Conservation (phyloP, 129 eudicot genomes). For the Flaveria ramosissima region DNA sequence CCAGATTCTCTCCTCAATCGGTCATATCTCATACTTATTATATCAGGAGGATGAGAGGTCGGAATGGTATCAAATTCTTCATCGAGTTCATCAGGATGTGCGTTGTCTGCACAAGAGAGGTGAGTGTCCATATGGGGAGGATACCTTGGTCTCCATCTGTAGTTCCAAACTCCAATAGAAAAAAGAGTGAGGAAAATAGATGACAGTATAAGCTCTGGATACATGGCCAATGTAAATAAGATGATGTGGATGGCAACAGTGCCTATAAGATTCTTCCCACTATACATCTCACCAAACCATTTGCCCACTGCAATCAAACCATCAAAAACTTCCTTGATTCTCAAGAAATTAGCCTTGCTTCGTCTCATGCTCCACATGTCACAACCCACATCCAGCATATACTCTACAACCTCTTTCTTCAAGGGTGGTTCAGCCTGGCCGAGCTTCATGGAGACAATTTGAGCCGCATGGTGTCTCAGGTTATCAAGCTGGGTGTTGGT, state of each 20-base stretch:
- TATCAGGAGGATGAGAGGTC: slow-evolving; percentile 35
- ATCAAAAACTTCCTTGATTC: slow-evolving; percentile 31
- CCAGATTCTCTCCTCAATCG: slow-evolving; percentile 41
- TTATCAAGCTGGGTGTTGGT: slow-evolving; percentile 40
- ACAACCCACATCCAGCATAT: slow-evolving; percentile 44
- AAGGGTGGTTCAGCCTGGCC: slow-evolving; percentile 42
- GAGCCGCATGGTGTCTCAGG: slow-evolving; percentile 41
- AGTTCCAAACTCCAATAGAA: slow-evolving; percentile 44
- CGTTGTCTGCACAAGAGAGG: slow-evolving; percentile 42
- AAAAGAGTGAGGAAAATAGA: slow-evolving; percentile 41
- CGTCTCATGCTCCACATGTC: slow-evolving; percentile 51
- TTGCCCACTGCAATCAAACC: slow-evolving; percentile 36
- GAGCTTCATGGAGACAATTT: slow-evolving; percentile 26
- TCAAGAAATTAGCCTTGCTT: slow-evolving; percentile 46
- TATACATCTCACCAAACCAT: slow-evolving; percentile 40
- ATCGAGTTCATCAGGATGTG: slow-evolving; percentile 27
- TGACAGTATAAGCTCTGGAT: slow-evolving; percentile 39
- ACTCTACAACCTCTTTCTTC: slow-evolving; percentile 48
- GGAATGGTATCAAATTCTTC: slow-evolving; percentile 27
- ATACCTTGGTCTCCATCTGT: slow-evolving; percentile 31
- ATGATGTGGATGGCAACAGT: slow-evolving; percentile 35
- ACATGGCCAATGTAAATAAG: slow-evolving; percentile 29
- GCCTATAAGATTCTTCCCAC: slow-evolving; percentile 45
- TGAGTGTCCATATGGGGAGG: slow-evolving; percentile 48
- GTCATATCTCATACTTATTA: slow-evolving; percentile 43